Conservation (phyloP, 805 yeast genomes). For the Blastobotrys mokoenaii region DNA sequence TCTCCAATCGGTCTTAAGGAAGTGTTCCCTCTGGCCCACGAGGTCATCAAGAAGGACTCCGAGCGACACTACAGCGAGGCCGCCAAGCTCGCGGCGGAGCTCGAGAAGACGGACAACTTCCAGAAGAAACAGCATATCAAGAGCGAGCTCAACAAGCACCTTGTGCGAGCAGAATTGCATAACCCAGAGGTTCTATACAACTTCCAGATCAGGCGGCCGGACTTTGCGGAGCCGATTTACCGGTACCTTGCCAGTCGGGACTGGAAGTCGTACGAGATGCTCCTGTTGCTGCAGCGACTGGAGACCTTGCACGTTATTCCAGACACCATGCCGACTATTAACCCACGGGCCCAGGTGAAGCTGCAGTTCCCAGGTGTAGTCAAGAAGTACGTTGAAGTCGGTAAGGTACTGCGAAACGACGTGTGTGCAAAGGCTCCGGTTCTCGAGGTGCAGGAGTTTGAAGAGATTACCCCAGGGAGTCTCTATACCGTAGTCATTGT, state of each 20-base stretch:
- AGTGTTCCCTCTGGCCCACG: slow-evolving; percentile 63
- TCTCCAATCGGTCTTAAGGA: slow-evolving; percentile 65
- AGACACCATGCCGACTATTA: slow-evolving; percentile 85
- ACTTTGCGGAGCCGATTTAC: slow-evolving; percentile 71
- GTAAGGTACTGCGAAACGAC: slow-evolving; percentile 60
- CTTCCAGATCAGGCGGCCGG: slow-evolving; percentile 43
- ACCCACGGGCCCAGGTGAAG: slow-evolving; percentile 68
- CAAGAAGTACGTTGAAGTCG: slow-evolving; percentile 68
- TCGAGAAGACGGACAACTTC: slow-evolving; percentile 16
- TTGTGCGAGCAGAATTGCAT: slow-evolving; percentile 54
- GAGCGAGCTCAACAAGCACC: slow-evolving; percentile 25
- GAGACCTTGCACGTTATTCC: slow-evolving; percentile 83
- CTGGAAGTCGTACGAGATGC: slow-evolving; percentile 65
- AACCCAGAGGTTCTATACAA: slow-evolving; percentile 85
- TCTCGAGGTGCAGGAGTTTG: slow-evolving; percentile 67
- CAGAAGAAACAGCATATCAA: slow-evolving; percentile 20
- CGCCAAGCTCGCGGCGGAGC: slow-evolving; percentile 25
- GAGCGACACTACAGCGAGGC: slow-evolving; percentile 36
- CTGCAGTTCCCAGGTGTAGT: slow-evolving; percentile 63
- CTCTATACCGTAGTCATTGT: slow-evolving; percentile 73
- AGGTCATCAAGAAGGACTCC: slow-evolving; percentile 43
- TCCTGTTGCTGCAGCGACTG: slow-evolving; percentile 84
- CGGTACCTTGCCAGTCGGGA: slow-evolving; percentile 56
- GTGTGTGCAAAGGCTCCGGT: slow-evolving; percentile 73
- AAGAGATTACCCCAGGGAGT: slow-evolving; percentile 36